phyloP scores from a whole-genome alignment of 805 yeast species.

The Brettanomyces sp. region DNA sequence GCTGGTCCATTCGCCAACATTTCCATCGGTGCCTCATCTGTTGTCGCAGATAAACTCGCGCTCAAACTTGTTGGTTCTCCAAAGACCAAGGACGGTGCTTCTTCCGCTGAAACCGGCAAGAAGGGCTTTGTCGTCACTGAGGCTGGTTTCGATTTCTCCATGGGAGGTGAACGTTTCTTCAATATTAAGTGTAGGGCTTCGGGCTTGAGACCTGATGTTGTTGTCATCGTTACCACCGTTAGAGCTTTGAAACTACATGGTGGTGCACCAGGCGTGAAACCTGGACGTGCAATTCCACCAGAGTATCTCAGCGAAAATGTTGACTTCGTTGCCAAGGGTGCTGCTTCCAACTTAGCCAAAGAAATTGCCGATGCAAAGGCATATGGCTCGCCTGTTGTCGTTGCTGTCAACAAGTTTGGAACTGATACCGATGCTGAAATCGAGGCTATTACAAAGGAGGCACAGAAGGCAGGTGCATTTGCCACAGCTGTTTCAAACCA shows the following conservation, averaged over 20 bases:
- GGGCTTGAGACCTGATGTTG: constrained; percentile 70
- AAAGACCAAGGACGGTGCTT: constrained; percentile 2
- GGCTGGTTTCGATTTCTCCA: constrained; percentile 84
- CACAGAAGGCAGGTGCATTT: constrained; percentile 68
- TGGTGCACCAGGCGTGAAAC: constrained; percentile 83
- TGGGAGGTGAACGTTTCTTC: constrained; percentile 86
- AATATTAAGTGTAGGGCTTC: constrained; percentile 76
- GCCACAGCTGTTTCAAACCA: constrained; percentile 78
- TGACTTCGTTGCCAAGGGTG: constrained; percentile 59
- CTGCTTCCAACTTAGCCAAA: constrained; percentile 59
- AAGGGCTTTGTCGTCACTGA: constrained; percentile 78
- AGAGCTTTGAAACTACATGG: constrained; percentile 82
- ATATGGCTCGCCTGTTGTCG: constrained; percentile 73
- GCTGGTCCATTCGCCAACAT: constrained; percentile 88
- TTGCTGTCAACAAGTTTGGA: constrained; percentile 73
- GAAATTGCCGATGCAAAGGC: constrained; percentile 65
- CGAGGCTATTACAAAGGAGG: constrained; percentile 55
- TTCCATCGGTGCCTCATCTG: constrained; percentile 80
- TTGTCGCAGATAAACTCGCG: constrained; percentile 76
- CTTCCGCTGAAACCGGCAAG: constrained; percentile 25
- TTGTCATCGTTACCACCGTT: constrained; percentile 75
- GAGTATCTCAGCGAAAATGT: constrained; percentile 66
- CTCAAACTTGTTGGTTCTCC: constrained; percentile 61
- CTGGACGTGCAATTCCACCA: constrained; percentile 70
- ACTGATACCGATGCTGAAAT: constrained; percentile 65